Evolutionary conservation across 1,284 basidiomycete genomes (phyloP), one percentile per base, ranked within the genome.

Genomic region (Chiua sp.): DNA sequence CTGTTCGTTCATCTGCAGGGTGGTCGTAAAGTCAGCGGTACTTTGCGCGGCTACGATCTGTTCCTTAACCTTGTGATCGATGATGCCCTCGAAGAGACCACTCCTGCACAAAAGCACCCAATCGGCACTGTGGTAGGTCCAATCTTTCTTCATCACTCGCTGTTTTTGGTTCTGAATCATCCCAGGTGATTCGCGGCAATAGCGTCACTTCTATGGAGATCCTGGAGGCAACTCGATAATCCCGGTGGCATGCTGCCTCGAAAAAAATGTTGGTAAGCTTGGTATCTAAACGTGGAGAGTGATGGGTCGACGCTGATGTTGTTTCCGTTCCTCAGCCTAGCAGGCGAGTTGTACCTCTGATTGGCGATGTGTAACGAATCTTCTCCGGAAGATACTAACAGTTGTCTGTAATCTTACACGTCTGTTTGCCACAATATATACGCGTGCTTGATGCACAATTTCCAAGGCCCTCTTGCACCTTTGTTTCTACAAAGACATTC

Each of bases 41-140:
- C 90, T n/a, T 80, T 99, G 58, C 90, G 98, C 63, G 98, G 98
- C 44, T 99, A 97, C 78, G 98, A 99, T 82, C 91, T 99, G 69
- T 99, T 99, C 82, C 82, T 99, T 75, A 99, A 99, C 77, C 85
- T 99, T 47, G 97, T 99, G 62, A 88, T 99, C 73, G 97, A 99
- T 75, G 94, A 98, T 71, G 93, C 94, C 18, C 78, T 91, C 69
- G 98, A 99, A 79, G 96, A 98, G 80, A 88, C 91, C 0, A 90
- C 87, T 13, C 90, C 89, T 39, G 94, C 90, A n/a, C 90, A 96
- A 80, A 95, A 94, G 76, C 90, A 90, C 69, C 89, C 90, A 22
- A 91, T 95, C 67, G 96, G 95, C 35, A 94, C 93, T 63, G 90
- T 96, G 56, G 96, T 98, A 76, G 73, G 94, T 84, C 32, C 37